Percentiles rank a stretch among this genome's conserved stretches.
These are phyloP conservation scores for Coemansia sp. DNA, from an alignment of 192 early-diverging fungal species.

Conservation along the genomic window DNA sequence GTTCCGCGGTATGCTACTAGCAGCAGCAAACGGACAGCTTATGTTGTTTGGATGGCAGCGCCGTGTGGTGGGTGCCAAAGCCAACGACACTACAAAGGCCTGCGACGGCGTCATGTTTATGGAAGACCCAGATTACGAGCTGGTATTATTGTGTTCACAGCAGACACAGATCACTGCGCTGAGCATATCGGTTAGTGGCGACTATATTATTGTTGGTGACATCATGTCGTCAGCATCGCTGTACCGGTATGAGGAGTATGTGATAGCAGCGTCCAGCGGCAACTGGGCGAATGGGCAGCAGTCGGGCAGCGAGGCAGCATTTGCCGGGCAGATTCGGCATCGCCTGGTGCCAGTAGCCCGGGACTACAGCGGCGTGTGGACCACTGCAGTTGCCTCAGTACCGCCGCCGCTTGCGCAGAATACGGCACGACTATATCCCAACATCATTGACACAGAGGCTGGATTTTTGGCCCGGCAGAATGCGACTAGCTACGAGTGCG, in stretches of 20 bases:
- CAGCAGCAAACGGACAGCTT: constrained; percentile 61
- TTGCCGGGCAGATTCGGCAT: neutral
- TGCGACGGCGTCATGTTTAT: constrained; percentile 6
- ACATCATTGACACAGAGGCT: constrained; percentile 12
- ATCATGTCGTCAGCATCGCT: constrained; percentile 76
- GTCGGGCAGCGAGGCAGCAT: neutral
- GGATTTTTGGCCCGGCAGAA: constrained; percentile 6
- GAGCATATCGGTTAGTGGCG: constrained; percentile 60
- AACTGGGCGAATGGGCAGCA: neutral
- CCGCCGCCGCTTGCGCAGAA: constrained; percentile 24
- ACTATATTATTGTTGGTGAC: constrained; percentile 80
- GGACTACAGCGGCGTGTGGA: constrained; percentile 40
- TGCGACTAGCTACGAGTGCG: neutral
- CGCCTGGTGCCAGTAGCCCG: constrained; percentile 34
- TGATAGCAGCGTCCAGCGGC: neutral
- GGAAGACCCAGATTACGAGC: constrained; percentile 24
- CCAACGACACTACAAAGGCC: neutral
- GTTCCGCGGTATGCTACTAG: constrained; percentile 66
- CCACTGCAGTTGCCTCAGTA: constrained; percentile 31
- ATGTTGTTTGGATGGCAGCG: constrained; percentile 44
- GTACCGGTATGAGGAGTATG: constrained; percentile 42
- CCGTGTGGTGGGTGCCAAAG: neutral
- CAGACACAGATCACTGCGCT: constrained; percentile 63
- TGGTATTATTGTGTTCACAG: constrained; percentile 35
- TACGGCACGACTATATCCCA: constrained; percentile 8